Base-by-base conservation (phyloP, 257 asterid species). In the Ophiorrhiza pumila region DNA sequence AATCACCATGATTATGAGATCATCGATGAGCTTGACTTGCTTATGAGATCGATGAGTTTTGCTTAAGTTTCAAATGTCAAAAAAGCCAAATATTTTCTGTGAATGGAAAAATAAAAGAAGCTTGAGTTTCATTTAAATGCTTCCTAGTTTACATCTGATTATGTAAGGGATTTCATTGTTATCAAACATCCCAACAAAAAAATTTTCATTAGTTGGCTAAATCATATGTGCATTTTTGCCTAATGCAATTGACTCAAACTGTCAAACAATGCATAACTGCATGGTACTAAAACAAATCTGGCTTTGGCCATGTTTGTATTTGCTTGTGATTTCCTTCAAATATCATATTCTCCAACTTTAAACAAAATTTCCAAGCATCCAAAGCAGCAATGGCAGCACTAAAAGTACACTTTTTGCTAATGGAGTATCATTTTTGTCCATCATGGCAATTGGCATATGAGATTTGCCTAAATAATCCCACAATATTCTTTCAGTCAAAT, bases 301-400 rank as follows among this genome's bases (percentile, higher is more conserved):
- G 56, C 34, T 13, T 45, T 42, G 59, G 62, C 52, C 70, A 23
- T n/a, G 6, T 4, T 31, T 23, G 42, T 46, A 29, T n/a, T 49
- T 14, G 29, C 3, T 35, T 1, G 49, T 65, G 65, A 34, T 68
- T 17, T 17, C 14, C 12, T 27, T 31, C n/a, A n/a, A n/a, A n/a
- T n/a, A 59, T 22, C 4, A 27, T n/a, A 11, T 52, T 27, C 73
- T 69, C 39, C 73, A 35, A 59, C 42, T 59, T 41, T 41, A 18
- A 65, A 17, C 70, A 58, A 60, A 66, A 8, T 58, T n/a, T 68
- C 4, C 45, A 75, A 58, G 79, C 49, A 58, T 75, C 74, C 78
- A 35, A 68, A 25, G 79, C 15, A 15, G 45, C 29, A 68, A 0
- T 14, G 13, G 2, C 3, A 56, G n/a, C 53, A 15, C 55, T 52